A percentile compares a stretch with the other conserved stretches of the same genome.
Evolutionary conservation across 2,329 filamentous ascomycete species (phyloP).

Genomic region (Trichoderma cornu-damae): DNA sequence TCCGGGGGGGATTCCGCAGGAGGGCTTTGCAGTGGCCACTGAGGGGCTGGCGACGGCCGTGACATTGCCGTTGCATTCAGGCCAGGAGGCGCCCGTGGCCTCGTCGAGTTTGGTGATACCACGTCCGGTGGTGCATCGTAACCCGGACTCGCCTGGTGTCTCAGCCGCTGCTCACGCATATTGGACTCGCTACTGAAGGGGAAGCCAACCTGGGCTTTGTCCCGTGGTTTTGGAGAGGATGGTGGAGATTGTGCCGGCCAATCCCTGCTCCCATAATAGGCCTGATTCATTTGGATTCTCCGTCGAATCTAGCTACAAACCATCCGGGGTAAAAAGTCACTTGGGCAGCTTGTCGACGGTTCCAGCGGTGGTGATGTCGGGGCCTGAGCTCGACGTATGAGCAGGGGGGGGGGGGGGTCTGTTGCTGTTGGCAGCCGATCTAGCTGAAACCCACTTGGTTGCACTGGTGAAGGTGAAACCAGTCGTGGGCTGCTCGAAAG

Average conservation of each 20-base stretch:
- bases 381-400: not conserved
- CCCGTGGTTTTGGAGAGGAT: conserved; percentile 52
- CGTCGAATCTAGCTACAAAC: not conserved
- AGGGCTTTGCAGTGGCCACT: conserved; percentile 49
- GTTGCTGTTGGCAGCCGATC: not conserved
- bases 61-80: conserved; percentile 44
- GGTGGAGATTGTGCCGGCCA: conserved; percentile 39
- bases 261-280: conserved; percentile 53
- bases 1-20: conserved; percentile 33
- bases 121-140: not conserved
- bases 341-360: not conserved
- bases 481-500: not conserved
- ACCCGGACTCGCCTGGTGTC: conserved; percentile 24
- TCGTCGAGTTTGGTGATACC: conserved; percentile 8
- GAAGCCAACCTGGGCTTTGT: conserved; percentile 43
- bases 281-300: conserved; percentile 49
- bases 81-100: conserved; percentile 16
- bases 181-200: conserved; percentile 19
- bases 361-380: not conserved
- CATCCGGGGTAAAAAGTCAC: not conserved
- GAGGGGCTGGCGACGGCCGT: conserved; percentile 47
- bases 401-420: too few relatives aligned
- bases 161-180: conserved; percentile 19
- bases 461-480: conserved; percentile 8
- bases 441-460: conserved; percentile 13